These are phyloP conservation scores for sweet orange (Citrus sinensis) DNA, from an alignment of 345 rosid species.

Conservation along the genomic window DNA sequence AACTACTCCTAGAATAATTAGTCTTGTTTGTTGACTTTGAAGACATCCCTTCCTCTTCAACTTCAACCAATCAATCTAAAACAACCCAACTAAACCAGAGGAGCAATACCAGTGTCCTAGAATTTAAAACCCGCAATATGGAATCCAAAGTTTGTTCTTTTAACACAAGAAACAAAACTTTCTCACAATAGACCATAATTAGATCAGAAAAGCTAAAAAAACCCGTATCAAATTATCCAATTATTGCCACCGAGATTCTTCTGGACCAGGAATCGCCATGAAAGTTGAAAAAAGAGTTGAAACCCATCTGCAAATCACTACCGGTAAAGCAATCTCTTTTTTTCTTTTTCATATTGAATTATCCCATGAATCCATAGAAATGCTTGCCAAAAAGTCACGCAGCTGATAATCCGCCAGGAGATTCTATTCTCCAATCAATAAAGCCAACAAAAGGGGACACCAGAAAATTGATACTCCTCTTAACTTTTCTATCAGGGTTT, in stretches of 20 bases:
- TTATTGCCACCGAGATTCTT: constrained; percentile 20
- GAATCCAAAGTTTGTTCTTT: constrained; percentile 8
- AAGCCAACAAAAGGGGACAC: constrained; percentile 14
- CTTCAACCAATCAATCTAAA: constrained; percentile 5
- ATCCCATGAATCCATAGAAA: constrained; percentile 7
- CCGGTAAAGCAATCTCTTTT: neutral
- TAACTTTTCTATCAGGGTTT: constrained; percentile 4
- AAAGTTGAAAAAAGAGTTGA: constrained; percentile 11
- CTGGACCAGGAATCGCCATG: constrained; percentile 30
- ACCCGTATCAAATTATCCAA: neutral
- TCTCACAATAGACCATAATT: constrained; percentile 16
- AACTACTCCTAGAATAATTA: constrained; percentile 46
- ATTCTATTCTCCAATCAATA: constrained; percentile 19
- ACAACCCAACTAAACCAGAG: constrained; percentile 7
- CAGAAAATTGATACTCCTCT: constrained; percentile 14
- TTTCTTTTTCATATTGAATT: constrained; percentile 4
- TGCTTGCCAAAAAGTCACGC: neutral
- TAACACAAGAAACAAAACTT: constrained; percentile 3
- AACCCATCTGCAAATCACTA: constrained; percentile 21
- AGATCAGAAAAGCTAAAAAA: constrained; percentile 1
- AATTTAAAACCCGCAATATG: constrained; percentile 5
- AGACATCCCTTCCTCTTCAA: constrained; percentile 41
- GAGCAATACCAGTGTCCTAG: constrained; percentile 5
- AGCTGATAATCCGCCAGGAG: neutral
- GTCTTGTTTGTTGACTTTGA: constrained; percentile 46